These are phyloP conservation scores for Claviceps humidiphila DNA, from an alignment of 2,329 filamentous ascomycete species.

Conservation along the genomic window DNA sequence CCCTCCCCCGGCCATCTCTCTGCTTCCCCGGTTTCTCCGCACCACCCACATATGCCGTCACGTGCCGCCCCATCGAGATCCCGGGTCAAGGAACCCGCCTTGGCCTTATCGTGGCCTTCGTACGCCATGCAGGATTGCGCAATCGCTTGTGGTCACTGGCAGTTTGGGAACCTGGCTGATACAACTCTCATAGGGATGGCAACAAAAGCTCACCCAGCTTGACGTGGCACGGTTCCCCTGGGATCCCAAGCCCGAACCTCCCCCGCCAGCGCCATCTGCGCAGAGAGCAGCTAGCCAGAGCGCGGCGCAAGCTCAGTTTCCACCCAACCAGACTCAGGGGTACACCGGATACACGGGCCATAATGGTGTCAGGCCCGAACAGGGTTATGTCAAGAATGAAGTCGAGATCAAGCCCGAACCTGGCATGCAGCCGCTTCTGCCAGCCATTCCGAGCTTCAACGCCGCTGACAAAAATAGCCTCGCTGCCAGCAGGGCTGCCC, in stretches of 20 bases:
- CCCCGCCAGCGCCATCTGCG: constrained; percentile 19
- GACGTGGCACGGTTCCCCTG: constrained; percentile 84
- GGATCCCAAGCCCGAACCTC: constrained; percentile 73
- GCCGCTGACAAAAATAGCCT: constrained; percentile 23
- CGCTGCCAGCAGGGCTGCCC: constrained; percentile 41
- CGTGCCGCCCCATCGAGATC: constrained; percentile 3
- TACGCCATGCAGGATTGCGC: too few relatives aligned
- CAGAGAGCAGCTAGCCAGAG: constrained; percentile 10
- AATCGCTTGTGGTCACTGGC: too few relatives aligned
- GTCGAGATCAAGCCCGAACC: constrained; percentile 33
- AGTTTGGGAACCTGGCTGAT: not conserved
- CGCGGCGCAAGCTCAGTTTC: constrained; percentile 18
- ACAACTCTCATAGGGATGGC: constrained; percentile 60
- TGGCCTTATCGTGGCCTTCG: too few relatives aligned
- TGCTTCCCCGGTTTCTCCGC: not conserved
- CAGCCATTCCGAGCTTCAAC: constrained; percentile 21
- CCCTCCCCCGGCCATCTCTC: constrained; percentile 10
- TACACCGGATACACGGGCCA: constrained; percentile 16
- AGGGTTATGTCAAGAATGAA: constrained; percentile 33
- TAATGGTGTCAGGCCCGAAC: constrained; percentile 31
- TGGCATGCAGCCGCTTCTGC: constrained; percentile 19
- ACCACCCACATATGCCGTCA: not conserved
- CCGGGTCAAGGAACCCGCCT: not conserved
- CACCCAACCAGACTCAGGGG: constrained; percentile 18
- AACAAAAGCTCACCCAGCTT: constrained; percentile 74